Percentiles rank a stretch among this genome's conserved stretches.
Evolutionary conservation across 1,284 basidiomycete species (phyloP).

Genomic region (Inonotus hispidus): DNA sequence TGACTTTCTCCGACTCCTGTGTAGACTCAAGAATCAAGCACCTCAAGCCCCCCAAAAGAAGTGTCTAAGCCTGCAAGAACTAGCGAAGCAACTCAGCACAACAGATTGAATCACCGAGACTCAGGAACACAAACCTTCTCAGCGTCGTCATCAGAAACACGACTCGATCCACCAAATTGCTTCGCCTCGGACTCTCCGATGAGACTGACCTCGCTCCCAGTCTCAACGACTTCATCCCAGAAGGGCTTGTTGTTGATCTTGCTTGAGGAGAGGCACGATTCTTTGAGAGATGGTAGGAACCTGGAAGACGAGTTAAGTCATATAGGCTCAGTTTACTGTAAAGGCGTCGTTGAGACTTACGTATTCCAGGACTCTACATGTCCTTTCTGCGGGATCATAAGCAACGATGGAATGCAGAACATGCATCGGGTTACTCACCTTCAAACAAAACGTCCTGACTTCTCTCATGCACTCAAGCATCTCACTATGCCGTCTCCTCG

Average conservation of each 20-base stretch:
- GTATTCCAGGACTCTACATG: constrained; percentile 75
- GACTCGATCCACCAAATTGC: constrained; percentile 42
- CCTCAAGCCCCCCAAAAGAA: neutral
- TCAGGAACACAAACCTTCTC: too few species aligned
- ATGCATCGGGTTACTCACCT: constrained; percentile 34
- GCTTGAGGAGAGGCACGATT: constrained; percentile 40
- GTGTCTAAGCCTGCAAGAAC: neutral
- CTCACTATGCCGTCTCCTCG: constrained; percentile 56
- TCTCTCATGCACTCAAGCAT: constrained; percentile 67
- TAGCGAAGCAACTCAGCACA: neutral
- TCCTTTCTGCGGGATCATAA: constrained; percentile 47
- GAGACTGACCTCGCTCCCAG: constrained; percentile 50
- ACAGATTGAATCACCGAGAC: neutral
- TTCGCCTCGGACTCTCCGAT: constrained; percentile 61
- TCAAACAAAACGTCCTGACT: constrained; percentile 60
- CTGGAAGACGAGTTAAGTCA: constrained; percentile 5
- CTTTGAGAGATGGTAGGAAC: constrained; percentile 53
- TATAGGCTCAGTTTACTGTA: neutral
- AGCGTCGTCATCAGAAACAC: constrained; percentile 45
- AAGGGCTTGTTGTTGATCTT: constrained; percentile 57
- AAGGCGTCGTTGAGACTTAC: constrained; percentile 35
- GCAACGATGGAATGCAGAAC: neutral
- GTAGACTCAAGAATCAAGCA: neutral
- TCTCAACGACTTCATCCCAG: constrained; percentile 51
- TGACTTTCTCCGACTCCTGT: too few species aligned